Base-by-base conservation (phyloP, 768 basidiomycete genomes). In the Tephrocybe rancida region DNA sequence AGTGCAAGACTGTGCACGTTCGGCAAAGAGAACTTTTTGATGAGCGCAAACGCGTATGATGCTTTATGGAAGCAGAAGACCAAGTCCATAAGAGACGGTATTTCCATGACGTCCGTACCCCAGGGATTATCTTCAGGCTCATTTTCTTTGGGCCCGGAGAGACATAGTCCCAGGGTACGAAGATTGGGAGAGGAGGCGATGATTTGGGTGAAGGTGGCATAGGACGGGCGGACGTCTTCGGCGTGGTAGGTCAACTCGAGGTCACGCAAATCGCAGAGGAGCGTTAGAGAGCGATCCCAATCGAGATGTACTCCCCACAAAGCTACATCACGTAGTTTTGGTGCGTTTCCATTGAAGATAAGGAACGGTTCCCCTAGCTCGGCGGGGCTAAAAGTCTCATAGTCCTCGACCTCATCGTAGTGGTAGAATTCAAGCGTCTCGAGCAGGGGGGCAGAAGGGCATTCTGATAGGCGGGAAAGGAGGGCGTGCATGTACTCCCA, bases 291-390 rank as follows among this genome's bases (percentile, higher is more conserved):
- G 29, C 73, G 70, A 26, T 76, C 71, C 89, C 89, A 91, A 52
- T 84, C 77, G 29, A 90, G 66, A 56, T 88, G 88, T 4, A 89
- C 84, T 34, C 87, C 88, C 83, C 85, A 88, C 24, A 91, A 71
- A 9, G 72, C 70, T 29, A 82, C 66, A 3, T 68, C 61, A 18
- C 64, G 68, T 13, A 91, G 70, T 7, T 70, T 75, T 1, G 89
- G 89, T 16, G 75, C 76, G 22, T 78, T 75, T 2, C 80, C 75
- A 49, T 81, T 73, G 60, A 90, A 84, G 16, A 81, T 73, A 10
- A 76, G 68, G 57, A 78, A 76, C 19, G 69, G 69, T 9, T 69
- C 71, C 39, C 65, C 68, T 42, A 81, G 71, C 18, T 73, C 68
- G 16, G 68, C 64, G 3, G 77, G 76, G 3, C 57, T 54, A 68